These are phyloP conservation scores for Circinella umbellata DNA, from an alignment of 371 early-diverging fungal genomes.

Conservation along the genomic window DNA sequence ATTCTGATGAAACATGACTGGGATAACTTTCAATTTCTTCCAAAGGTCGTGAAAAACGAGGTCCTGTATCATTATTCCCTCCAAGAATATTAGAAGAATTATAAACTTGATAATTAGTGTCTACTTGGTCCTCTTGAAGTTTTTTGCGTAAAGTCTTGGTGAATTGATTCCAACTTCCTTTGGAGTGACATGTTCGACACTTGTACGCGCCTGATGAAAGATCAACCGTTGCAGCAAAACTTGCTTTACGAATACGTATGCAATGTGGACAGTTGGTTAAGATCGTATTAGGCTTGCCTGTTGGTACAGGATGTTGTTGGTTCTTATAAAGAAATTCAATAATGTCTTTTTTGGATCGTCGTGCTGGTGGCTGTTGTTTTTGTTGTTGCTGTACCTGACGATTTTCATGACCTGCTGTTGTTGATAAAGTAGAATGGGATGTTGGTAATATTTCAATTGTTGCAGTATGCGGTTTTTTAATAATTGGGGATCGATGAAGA, in stretches of 20 bases:
- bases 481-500: not conserved
- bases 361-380: not conserved
- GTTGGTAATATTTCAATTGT: not conserved
- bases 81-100: slow-evolving; percentile 11
- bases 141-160: slow-evolving; percentile 12
- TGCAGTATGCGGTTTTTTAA: not conserved
- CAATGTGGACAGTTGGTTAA: slow-evolving; percentile 55
- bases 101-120: not conserved
- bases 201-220: slow-evolving; percentile 40
- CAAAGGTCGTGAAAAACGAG: slow-evolving; percentile 24
- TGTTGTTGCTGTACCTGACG: slow-evolving; percentile 3
- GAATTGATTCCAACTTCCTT: slow-evolving; percentile 14
- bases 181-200: slow-evolving; percentile 29
- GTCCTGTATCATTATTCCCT: not conserved
- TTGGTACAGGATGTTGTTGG: slow-evolving; percentile 44
- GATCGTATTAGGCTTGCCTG: slow-evolving; percentile 27
- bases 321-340: slow-evolving; percentile 41
- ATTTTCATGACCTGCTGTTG: not conserved
- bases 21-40: slow-evolving; percentile 34
- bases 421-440: not conserved
- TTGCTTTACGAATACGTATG: slow-evolving; percentile 35
- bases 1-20: slow-evolving; percentile 18
- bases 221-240: slow-evolving; percentile 44
- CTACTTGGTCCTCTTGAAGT: not conserved
- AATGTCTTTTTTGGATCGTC: slow-evolving; percentile 26